A percentile compares a stretch with the other conserved stretches of the same genome.
Evolutionary conservation across 139 green algal genomes (phyloP).

Genomic region (Coccomyxa sp.): DNA sequence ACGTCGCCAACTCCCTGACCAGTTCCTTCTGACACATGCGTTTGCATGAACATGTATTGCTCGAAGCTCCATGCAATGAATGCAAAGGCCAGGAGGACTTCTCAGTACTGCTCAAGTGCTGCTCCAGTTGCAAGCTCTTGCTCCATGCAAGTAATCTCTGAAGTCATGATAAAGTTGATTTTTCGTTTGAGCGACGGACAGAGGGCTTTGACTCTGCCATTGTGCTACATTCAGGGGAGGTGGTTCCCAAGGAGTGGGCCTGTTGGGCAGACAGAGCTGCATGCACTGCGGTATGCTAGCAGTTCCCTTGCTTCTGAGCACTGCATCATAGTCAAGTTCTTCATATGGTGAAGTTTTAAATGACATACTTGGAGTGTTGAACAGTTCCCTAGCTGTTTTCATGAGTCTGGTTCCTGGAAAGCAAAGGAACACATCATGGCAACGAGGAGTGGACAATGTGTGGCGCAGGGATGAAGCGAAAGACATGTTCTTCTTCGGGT

Average conservation of each 20-base stretch:
- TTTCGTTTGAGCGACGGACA: too few relatives aligned
- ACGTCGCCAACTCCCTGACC: too few relatives aligned
- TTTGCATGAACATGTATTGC: too few relatives aligned
- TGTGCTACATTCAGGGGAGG: neutral
- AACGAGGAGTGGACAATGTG: neutral
- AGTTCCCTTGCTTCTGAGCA: neutral
- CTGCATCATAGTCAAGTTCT: neutral
- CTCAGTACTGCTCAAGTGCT: too few relatives aligned
- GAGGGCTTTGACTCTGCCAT: too few relatives aligned
- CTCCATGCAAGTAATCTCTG: too few relatives aligned
- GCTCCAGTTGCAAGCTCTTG: too few relatives aligned
- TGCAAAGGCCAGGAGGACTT: too few relatives aligned
- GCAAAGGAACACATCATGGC: neutral
- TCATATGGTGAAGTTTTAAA: too few relatives aligned
- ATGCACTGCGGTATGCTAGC: neutral
- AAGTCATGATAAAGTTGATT: too few relatives aligned
- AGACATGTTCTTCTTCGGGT: constrained; percentile 70
- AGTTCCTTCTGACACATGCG: too few relatives aligned
- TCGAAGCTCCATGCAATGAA: too few relatives aligned
- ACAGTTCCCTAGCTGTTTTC: neutral
- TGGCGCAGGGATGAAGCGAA: constrained; percentile 46
- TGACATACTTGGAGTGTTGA: neutral
- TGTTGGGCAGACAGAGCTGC: neutral
- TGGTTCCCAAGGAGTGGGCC: neutral
- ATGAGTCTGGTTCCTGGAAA: neutral